phyloP scores from a whole-genome alignment of 73 alveolate species.

The Paramecium sexaurelia region DNA sequence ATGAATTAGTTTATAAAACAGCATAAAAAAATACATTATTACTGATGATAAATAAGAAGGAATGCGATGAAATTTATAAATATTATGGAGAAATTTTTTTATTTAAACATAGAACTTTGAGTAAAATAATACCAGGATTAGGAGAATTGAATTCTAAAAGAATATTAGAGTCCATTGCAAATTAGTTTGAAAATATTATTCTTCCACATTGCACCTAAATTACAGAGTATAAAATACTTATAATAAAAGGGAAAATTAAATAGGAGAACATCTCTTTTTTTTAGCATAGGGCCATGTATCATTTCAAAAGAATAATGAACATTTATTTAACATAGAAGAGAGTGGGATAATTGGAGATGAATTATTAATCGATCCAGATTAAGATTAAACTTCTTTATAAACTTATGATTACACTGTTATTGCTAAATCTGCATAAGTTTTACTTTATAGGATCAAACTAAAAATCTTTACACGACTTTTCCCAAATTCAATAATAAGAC shows the following conservation, averaged over 20 bases:
- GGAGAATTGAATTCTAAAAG: slow-evolving; percentile 39
- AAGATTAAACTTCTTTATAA: background rate
- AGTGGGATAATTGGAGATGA: slow-evolving; percentile 46
- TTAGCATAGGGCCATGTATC: background rate
- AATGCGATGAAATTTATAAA: background rate
- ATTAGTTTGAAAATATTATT: slow-evolving; percentile 28
- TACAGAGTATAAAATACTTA: background rate
- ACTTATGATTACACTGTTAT: background rate
- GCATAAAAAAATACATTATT: background rate
- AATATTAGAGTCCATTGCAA: background rate
- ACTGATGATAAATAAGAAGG: background rate
- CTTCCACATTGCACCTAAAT: background rate
- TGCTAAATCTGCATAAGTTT: slow-evolving; percentile 30
- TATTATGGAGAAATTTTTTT: slow-evolving; percentile 1
- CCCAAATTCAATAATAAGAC: slow-evolving; percentile 3
- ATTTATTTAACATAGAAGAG: background rate
- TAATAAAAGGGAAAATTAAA: background rate
- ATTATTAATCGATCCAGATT: slow-evolving; percentile 33
- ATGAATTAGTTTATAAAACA: background rate
- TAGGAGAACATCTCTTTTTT: slow-evolving; percentile 15
- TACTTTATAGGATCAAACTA: background rate
- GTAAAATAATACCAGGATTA: slow-evolving; percentile 5
- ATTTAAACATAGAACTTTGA: background rate
- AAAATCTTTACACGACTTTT: background rate
- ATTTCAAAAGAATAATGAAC: background rate